Percentiles rank a stretch among this genome's conserved stretches.
Conservation (phyloP, 2,329 filamentous ascomycete genomes). For the Leptodontidium sp. region DNA sequence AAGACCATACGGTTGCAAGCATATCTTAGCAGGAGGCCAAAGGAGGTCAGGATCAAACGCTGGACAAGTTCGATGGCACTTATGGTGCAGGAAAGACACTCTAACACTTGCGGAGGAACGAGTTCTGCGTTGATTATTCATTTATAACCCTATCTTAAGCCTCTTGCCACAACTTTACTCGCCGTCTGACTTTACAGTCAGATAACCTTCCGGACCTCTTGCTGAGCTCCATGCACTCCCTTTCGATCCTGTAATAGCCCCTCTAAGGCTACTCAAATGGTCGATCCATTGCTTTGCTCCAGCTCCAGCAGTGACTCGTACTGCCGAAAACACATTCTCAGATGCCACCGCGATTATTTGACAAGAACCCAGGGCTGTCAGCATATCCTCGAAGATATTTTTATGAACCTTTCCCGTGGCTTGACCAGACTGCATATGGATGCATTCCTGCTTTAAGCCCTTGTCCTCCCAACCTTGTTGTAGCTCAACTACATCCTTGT, state of each 20-base stretch:
- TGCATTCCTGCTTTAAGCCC: neutral
- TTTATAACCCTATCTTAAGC: no score
- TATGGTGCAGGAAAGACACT: no score
- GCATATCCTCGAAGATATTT: constrained; percentile 17
- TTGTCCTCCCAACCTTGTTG: constrained; percentile 2
- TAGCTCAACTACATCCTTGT: neutral
- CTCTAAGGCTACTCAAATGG: constrained; percentile 3
- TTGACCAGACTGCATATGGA: neutral
- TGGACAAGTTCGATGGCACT: no score
- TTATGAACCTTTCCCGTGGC: constrained; percentile 1
- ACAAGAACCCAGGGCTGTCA: constrained; percentile 13
- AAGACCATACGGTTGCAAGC: no score
- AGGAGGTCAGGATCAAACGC: no score
- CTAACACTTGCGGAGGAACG: no score
- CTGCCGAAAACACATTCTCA: neutral
- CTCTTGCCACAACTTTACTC: neutral
- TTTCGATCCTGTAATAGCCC: neutral
- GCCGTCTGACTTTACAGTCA: neutral
- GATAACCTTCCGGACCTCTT: constrained; percentile 2
- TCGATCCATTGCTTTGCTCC: neutral
- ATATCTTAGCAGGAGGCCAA: no score
- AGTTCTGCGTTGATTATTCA: no score
- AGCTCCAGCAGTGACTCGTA: constrained; percentile 2
- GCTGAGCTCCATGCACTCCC: neutral
- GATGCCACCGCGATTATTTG: constrained; percentile 13